Evolutionary conservation across 2,329 filamentous ascomycete genomes (phyloP).

Genomic region (Dactylonectria macrodidyma): DNA sequence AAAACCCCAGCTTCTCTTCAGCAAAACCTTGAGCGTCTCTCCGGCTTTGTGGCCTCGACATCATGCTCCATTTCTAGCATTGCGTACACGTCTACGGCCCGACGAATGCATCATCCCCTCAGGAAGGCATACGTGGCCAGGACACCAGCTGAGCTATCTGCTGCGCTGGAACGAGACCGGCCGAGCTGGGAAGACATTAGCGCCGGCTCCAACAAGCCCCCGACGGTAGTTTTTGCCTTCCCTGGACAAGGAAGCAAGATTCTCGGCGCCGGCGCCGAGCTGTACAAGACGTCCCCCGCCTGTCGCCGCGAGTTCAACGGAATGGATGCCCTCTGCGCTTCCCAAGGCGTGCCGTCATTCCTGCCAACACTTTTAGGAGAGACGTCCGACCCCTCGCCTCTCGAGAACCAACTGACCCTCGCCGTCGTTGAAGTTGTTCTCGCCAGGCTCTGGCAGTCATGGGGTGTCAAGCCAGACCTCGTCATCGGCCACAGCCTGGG

Average conservation of each 20-base stretch:
- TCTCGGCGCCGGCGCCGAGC: constrained; percentile 49
- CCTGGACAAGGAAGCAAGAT: constrained; percentile 61
- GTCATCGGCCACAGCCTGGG: constrained; percentile 64
- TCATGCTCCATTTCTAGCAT: too few species aligned
- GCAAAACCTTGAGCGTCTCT: constrained; percentile 51
- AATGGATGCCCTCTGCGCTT: too few species aligned
- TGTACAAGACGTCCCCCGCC: constrained; percentile 41
- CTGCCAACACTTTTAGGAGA: too few species aligned
- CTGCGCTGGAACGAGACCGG: constrained; percentile 21
- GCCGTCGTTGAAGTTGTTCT: constrained; percentile 60
- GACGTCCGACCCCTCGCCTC: constrained; percentile 12
- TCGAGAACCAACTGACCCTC: constrained; percentile 56
- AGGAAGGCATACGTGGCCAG: constrained; percentile 63
- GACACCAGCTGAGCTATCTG: background rate
- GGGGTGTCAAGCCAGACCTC: constrained; percentile 58
- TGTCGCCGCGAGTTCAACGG: constrained; percentile 16
- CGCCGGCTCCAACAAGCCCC: constrained; percentile 27
- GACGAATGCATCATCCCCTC: constrained; percentile 43
- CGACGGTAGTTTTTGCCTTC: constrained; percentile 55
- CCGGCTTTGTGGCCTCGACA: constrained; percentile 61
- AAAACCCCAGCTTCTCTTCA: constrained; percentile 54
- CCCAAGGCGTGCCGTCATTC: too few species aligned
- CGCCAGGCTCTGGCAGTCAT: constrained; percentile 56
- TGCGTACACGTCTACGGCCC: constrained; percentile 57
- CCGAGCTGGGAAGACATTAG: constrained; percentile 15